phyloP scores from a whole-genome alignment of 2,329 filamentous ascomycete species.

The Septoria linicola region DNA sequence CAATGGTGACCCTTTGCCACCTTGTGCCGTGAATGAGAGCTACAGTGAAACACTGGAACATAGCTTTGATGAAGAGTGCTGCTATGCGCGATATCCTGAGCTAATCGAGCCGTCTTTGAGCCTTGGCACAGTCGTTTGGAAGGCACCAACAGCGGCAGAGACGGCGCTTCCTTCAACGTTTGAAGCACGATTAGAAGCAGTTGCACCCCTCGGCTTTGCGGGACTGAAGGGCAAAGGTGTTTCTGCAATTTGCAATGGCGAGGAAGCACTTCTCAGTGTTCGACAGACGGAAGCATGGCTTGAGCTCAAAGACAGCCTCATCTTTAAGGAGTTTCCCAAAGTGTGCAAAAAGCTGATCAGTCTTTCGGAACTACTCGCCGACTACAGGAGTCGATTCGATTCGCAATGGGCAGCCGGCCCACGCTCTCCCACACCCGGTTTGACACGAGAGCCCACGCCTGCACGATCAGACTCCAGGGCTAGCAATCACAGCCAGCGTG shows the following conservation, averaged over 20 bases:
- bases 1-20: slow-evolving; percentile 32
- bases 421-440: slow-evolving; percentile 21
- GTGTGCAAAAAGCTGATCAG: slow-evolving; percentile 45
- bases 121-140: slow-evolving; percentile 48
- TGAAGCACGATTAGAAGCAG: slow-evolving; percentile 46
- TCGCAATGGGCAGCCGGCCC: slow-evolving; percentile 21
- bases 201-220: slow-evolving; percentile 40
- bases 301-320: slow-evolving; percentile 50
- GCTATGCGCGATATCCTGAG: slow-evolving; percentile 47
- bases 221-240: slow-evolving; percentile 48
- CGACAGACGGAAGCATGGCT: slow-evolving; percentile 53
- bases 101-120: slow-evolving; percentile 47
- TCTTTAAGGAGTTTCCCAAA: slow-evolving; percentile 48
- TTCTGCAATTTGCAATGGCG: slow-evolving; percentile 50
- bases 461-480: slow-evolving; percentile 15
- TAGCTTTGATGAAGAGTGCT: slow-evolving; percentile 46
- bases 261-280: slow-evolving; percentile 49
- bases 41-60: slow-evolving; percentile 39
- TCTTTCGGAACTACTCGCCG: slow-evolving; percentile 40
- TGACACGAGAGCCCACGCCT: slow-evolving; percentile 23
- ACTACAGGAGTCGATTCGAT: slow-evolving; percentile 29
- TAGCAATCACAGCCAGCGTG: slow-evolving; percentile 8
- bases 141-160: slow-evolving; percentile 45
- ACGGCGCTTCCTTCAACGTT: slow-evolving; percentile 46
- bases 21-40: slow-evolving; percentile 15